Base-by-base conservation (phyloP, 2,329 filamentous ascomycete genomes). In the Calonectria pteridis region DNA sequence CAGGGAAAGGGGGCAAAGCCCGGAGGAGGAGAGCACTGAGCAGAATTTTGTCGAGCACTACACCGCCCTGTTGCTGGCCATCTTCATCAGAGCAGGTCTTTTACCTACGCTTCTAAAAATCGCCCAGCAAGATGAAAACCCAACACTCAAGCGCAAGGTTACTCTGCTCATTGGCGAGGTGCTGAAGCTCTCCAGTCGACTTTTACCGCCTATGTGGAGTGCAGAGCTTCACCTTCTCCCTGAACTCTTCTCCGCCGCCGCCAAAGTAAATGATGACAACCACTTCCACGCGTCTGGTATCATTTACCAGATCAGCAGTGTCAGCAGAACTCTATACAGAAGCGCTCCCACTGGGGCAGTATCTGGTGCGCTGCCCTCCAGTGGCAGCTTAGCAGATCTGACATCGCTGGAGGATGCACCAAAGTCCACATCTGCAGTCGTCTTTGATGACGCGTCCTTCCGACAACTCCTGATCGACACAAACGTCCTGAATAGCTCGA, bases 301-400 rank as follows among this genome's bases (percentile, higher is more conserved):
- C 23, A 95, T 99, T 16, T 99, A 98, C 81, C 97, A 98, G 82
- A 98, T 99, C 68, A 98, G 98, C 85, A 98, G 96, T 82, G 95
- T 99, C 77, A 99, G 96, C 83, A 92, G 95, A 75, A 98, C 96
- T 0, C 86, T 99, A 18, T 97, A 97, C 82, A 91, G 95, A 71
- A 97, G 95, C 62, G 91, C 91, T 7, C 89, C 90, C 2, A 87
- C 89, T 0, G 84, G 84, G 4, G 80, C 81, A 1, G 75, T 83
- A 40, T 84, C 86, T 9, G 82, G 84, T 10, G 77, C 82, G 10
- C 76, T 88, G 16, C 84, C 87, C 1, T 85, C 85, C 7, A 86
- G 84, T 69, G 86, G 86, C 73, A 87, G 85, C 76, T 81, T 88
- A 76, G 86, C 86, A 49, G 88, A 89, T 46, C 80, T 91, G n/a